These are phyloP conservation scores for Termitomyces titanicus DNA, from an alignment of 768 basidiomycete genomes.

Conservation along the genomic window DNA sequence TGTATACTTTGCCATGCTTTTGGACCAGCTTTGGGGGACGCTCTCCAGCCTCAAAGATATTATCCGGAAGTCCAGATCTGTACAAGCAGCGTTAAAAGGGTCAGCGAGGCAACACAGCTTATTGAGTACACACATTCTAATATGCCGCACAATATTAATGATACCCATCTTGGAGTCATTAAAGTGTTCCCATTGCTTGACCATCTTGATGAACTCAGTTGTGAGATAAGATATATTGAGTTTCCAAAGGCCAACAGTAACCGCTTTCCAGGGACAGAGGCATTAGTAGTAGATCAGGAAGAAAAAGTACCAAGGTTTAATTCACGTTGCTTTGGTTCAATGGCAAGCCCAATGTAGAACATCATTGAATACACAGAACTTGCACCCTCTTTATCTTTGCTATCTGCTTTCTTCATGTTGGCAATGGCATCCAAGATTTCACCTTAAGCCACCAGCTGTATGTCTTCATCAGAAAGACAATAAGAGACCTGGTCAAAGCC, in stretches of 20 bases:
- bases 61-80: constrained; percentile 75
- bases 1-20: constrained; percentile 70
- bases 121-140: constrained; percentile 67
- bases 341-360: constrained; percentile 93
- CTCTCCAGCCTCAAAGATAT: constrained; percentile 79
- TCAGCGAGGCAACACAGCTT: neutral
- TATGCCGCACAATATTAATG: constrained; percentile 86
- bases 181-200: constrained; percentile 94
- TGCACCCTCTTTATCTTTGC: constrained; percentile 70
- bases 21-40: constrained; percentile 65
- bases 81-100: neutral
- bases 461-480: constrained; percentile 84
- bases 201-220: constrained; percentile 89
- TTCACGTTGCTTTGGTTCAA: constrained; percentile 88
- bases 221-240: constrained; percentile 98
- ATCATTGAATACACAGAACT: constrained; percentile 92
- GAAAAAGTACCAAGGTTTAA: constrained; percentile 16
- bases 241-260: constrained; percentile 70
- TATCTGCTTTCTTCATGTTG: constrained; percentile 74
- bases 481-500: constrained; percentile 87
- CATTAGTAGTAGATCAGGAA: constrained; percentile 3
- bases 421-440: constrained; percentile 72
- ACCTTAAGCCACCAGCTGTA: constrained; percentile 83
- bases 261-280: constrained; percentile 49
- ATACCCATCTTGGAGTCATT: constrained; percentile 93